Conservation (phyloP, 192 early-diverging fungal species). For the Phlyctochytrium arcticum region DNA sequence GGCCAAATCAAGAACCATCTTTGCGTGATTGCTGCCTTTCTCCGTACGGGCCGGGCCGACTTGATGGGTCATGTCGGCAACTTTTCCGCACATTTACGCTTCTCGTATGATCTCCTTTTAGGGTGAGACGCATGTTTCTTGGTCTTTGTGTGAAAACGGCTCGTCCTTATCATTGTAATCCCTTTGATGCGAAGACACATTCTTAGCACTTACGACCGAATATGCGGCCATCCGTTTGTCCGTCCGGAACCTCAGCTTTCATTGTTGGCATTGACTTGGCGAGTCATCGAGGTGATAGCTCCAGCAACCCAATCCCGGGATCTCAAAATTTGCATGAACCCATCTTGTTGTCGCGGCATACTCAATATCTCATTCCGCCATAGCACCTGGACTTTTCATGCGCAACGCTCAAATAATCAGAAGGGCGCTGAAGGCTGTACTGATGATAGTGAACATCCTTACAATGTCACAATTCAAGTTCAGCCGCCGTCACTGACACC, state of each 20-base stretch:
- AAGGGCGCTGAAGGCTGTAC: neutral
- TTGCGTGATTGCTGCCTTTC: neutral
- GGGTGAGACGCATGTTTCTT: neutral
- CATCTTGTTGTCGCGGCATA: neutral
- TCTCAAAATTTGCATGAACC: neutral
- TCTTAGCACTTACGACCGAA: neutral
- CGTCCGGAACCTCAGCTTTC: neutral
- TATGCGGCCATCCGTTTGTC: neutral
- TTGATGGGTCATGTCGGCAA: neutral
- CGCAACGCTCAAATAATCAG: no score
- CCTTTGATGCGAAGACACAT: neutral
- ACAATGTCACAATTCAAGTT: neutral
- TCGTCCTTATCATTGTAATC: no score
- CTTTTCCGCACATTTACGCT: neutral
- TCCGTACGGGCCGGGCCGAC: neutral
- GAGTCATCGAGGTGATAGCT: neutral
- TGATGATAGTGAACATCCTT: neutral
- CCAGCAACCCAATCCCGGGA: neutral
- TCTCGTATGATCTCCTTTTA: neutral
- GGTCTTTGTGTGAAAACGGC: no score
- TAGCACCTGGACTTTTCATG: neutral
- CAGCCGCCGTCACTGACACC: no score
- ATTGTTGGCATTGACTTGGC: neutral
- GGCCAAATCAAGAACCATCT: neutral
- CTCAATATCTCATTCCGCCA: neutral